phyloP scores from a whole-genome alignment of 192 early-diverging fungal species.

The Coemansia guatemalensis region DNA sequence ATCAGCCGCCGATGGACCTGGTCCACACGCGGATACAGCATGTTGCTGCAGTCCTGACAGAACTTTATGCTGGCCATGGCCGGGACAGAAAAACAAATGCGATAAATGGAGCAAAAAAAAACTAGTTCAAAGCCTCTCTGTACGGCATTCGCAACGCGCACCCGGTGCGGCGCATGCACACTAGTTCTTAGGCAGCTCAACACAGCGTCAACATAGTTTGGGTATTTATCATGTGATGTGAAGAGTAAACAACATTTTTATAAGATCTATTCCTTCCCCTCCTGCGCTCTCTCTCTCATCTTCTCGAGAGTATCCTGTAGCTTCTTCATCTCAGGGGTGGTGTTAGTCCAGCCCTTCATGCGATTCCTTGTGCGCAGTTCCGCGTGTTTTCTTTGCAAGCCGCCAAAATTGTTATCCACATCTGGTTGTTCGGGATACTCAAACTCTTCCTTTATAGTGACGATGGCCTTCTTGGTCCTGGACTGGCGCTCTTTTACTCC shows the following conservation, averaged over 20 bases:
- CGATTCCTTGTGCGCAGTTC: constrained; percentile 26
- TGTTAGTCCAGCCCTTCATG: constrained; percentile 51
- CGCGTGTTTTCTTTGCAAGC: constrained; percentile 26
- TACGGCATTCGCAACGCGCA: not conserved
- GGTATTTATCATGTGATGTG: not conserved
- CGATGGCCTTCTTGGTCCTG: constrained; percentile 66
- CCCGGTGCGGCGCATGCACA: not conserved
- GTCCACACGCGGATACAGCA: constrained; percentile 80
- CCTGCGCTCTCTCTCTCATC: constrained; percentile 6
- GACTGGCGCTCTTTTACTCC: constrained; percentile 36
- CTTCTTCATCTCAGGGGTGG: constrained; percentile 17
- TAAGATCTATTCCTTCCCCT: not conserved
- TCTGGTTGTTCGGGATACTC: constrained; percentile 57
- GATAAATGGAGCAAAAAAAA: not conserved
- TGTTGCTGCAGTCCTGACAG: constrained; percentile 65
- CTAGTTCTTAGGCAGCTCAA: not conserved
- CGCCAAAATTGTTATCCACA: constrained; percentile 48
- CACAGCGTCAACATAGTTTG: not conserved
- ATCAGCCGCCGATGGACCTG: constrained; percentile 54
- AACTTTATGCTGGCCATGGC: constrained; percentile 48
- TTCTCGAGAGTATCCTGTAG: constrained; percentile 4
- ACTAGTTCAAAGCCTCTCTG: not conserved
- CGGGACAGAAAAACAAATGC: not conserved
- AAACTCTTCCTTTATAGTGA: constrained; percentile 68
- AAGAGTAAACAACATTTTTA: not conserved